A percentile compares a stretch with the other conserved stretches of the same genome.
phyloP scores from a whole-genome alignment of 306 rosid species.

The Casuarina glauca region DNA sequence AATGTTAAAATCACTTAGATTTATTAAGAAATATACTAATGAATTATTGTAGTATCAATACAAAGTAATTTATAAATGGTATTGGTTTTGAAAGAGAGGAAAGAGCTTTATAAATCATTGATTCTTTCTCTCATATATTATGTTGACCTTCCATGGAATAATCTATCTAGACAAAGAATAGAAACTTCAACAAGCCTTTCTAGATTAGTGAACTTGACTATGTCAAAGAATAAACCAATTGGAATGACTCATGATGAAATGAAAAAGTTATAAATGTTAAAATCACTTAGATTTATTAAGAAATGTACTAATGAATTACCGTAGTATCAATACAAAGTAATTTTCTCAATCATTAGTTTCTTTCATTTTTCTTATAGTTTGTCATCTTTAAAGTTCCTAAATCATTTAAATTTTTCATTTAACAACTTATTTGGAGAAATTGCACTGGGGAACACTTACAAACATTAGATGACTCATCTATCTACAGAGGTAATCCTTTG shows the following conservation, averaged over 20 bases:
- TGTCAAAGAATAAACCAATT: constrained; percentile 14
- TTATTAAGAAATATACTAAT: constrained; percentile 9
- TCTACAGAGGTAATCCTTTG: constrained; percentile 10
- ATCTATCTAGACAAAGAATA: constrained; percentile 14
- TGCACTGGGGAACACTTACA: constrained; percentile 12
- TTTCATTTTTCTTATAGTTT: constrained; percentile 4
- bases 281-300: constrained; percentile 20
- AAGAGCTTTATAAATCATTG: background rate
- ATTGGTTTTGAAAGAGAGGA: background rate
- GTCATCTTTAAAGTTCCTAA: constrained; percentile 16
- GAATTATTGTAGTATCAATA: background rate
- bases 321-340: too few relatives aligned
- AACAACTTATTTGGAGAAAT: constrained; percentile 8
- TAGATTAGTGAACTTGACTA: constrained; percentile 3
- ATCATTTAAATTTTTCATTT: constrained; percentile 12
- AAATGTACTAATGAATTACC: background rate
- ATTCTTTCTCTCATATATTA: background rate
- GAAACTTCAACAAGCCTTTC: background rate
- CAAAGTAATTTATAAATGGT: too few relatives aligned
- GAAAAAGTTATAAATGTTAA: background rate
- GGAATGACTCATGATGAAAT: constrained; percentile 7
- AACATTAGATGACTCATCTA: constrained; percentile 1
- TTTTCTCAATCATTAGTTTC: too few relatives aligned
- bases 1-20: constrained; percentile 12
- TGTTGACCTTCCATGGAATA: constrained; percentile 5